Evolutionary conservation across 768 basidiomycete genomes (phyloP).

Genomic region (Podaxis mareebaensis): DNA sequence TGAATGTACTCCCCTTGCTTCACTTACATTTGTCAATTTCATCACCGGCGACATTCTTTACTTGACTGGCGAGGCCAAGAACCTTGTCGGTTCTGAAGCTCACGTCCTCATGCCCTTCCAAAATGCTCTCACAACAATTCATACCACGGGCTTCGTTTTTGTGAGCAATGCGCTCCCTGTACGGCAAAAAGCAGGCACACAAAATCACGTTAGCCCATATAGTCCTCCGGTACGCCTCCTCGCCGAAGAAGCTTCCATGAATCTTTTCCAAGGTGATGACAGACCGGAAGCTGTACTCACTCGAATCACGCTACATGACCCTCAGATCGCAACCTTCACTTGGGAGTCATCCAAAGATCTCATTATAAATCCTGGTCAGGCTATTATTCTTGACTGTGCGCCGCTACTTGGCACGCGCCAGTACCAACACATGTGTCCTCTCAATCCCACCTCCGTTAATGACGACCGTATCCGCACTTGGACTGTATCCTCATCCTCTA

Average conservation of each 20-base stretch:
- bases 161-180: constrained; percentile 57
- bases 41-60: constrained; percentile 58
- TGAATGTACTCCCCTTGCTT: constrained; percentile 54
- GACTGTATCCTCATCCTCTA: constrained; percentile 49
- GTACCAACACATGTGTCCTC: constrained; percentile 54
- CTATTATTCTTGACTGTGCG: constrained; percentile 54
- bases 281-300: constrained; percentile 36
- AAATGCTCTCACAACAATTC: constrained; percentile 48
- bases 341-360: constrained; percentile 40
- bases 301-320: constrained; percentile 42
- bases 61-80: constrained; percentile 57
- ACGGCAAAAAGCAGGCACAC: constrained; percentile 31
- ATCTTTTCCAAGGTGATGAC: constrained; percentile 28
- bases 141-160: constrained; percentile 52
- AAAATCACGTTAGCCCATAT: constrained; percentile 42
- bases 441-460: constrained; percentile 45
- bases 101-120: constrained; percentile 56
- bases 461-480: constrained; percentile 68
- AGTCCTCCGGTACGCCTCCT: constrained; percentile 58
- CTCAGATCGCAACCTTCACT: constrained; percentile 55
- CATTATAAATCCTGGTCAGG: constrained; percentile 47
- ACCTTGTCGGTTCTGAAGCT: constrained; percentile 48
- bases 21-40: constrained; percentile 56
- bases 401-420: constrained; percentile 45
- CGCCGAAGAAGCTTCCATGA: constrained; percentile 42